Evolutionary conservation across 441 rosid genomes (phyloP).

Genomic region (Gossypium trilobum): DNA sequence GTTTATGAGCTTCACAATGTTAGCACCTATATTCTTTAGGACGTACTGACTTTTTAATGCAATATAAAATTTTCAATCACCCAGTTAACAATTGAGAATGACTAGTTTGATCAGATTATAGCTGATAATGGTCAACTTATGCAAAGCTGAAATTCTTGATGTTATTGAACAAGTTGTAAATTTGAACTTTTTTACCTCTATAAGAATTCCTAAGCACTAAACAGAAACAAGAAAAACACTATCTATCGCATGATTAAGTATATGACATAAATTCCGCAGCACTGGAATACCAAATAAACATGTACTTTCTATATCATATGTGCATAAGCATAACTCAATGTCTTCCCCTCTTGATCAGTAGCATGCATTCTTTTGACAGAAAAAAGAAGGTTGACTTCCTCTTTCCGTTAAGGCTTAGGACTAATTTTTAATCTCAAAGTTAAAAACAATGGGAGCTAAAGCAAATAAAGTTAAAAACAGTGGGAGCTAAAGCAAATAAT

Average conservation of each 20-base stretch:
- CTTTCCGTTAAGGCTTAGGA: background rate
- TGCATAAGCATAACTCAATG: background rate
- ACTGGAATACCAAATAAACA: background rate
- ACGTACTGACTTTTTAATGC: background rate
- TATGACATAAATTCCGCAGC: background rate
- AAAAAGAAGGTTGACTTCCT: background rate
- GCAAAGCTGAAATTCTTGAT: background rate
- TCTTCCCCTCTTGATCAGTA: background rate
- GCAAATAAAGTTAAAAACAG: conserved; percentile 5
- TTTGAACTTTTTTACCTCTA: background rate
- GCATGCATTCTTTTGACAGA: background rate
- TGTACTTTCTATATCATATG: background rate
- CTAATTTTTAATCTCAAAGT: background rate
- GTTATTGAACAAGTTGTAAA: background rate
- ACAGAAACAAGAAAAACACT: background rate
- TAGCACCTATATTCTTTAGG: background rate
- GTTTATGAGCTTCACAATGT: background rate
- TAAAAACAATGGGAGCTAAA: conserved; percentile 4
- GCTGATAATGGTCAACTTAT: background rate
- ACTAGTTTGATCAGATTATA: background rate
- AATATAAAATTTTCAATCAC: no score
- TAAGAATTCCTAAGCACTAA: background rate
- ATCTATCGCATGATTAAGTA: background rate
- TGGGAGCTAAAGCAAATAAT: background rate
- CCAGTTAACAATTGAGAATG: background rate